Percentiles rank a stretch among this genome's conserved stretches.
Evolutionary conservation across 257 asterid genomes (phyloP).

Genomic region (Solanum acaule): DNA sequence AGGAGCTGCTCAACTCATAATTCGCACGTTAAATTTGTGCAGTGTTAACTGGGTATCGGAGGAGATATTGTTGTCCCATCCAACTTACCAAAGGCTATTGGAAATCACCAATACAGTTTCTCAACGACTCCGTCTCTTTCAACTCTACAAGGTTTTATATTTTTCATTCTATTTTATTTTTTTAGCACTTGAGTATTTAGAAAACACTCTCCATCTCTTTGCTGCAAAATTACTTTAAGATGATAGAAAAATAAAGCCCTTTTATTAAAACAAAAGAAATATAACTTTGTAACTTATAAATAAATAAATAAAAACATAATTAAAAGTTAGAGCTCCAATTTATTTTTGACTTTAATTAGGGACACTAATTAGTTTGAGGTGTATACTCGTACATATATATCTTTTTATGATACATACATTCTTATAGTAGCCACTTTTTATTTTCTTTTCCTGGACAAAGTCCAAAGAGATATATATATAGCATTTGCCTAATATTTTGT

Average conservation of each 20-base stretch:
- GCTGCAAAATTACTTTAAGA: too few species aligned
- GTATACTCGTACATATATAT: too few species aligned
- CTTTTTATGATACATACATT: too few species aligned
- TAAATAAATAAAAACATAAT: too few species aligned
- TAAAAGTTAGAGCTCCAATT: too few species aligned
- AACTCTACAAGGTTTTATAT: slow-evolving; percentile 20
- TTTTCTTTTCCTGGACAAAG: neutral
- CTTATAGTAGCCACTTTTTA: too few species aligned
- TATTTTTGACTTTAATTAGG: too few species aligned
- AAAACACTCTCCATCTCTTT: neutral
- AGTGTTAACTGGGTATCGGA: slow-evolving; percentile 1
- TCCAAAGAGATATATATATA: neutral
- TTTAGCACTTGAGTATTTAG: neutral
- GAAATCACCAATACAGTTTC: slow-evolving; percentile 26
- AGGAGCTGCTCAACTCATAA: slow-evolving; percentile 46
- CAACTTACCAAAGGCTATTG: slow-evolving; percentile 35
- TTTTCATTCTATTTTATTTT: neutral
- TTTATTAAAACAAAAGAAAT: too few species aligned
- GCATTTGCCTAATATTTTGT: neutral
- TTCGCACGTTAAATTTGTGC: slow-evolving; percentile 32
- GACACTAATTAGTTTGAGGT: too few species aligned
- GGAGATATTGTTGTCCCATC: slow-evolving; percentile 21
- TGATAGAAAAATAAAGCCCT: too few species aligned
- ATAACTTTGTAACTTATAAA: too few species aligned
- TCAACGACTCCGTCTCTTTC: slow-evolving; percentile 28